Evolutionary conservation across 179 eudicot species (phyloP).

Genomic region (Vitellaria paradoxa): DNA sequence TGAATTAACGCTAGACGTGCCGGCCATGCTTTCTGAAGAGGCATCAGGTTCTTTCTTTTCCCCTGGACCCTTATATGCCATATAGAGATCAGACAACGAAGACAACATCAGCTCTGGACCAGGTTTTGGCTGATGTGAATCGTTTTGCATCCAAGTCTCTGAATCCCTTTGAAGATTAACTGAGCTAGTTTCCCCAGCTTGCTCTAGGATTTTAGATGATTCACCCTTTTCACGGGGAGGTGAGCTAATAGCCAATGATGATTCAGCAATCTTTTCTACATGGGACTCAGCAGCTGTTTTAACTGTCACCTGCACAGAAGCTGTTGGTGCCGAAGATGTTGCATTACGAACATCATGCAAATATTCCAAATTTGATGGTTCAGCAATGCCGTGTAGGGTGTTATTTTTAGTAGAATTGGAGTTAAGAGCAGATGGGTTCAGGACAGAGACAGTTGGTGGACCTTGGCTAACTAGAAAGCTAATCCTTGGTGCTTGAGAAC

Average conservation of each 20-base stretch:
- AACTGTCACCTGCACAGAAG: slow-evolving; percentile 41
- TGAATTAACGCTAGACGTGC: slow-evolving; percentile 16
- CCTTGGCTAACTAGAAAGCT: slow-evolving; percentile 45
- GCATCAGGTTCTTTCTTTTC: slow-evolving; percentile 46
- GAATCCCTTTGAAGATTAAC: slow-evolving; percentile 27
- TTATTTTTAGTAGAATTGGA: slow-evolving; percentile 30
- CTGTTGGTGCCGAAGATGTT: slow-evolving; percentile 24
- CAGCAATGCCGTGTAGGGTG: slow-evolving; percentile 21
- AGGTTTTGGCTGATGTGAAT: slow-evolving; percentile 26
- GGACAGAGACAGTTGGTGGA: slow-evolving; percentile 27
- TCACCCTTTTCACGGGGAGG: slow-evolving; percentile 34
- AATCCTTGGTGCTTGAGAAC: slow-evolving; percentile 37
- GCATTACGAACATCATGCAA: slow-evolving; percentile 27
- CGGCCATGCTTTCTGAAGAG: slow-evolving; percentile 29
- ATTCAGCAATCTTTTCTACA: slow-evolving; percentile 35
- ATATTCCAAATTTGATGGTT: slow-evolving; percentile 28
- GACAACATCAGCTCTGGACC: slow-evolving; percentile 15
- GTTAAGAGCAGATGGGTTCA: slow-evolving; percentile 34
- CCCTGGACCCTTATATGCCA: slow-evolving; percentile 76
- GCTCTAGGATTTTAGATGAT: slow-evolving; percentile 21
- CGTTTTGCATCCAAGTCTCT: slow-evolving; percentile 25
- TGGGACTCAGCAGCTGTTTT: slow-evolving; percentile 41
- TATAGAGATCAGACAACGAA: slow-evolving; percentile 46
- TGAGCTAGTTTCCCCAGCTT: slow-evolving; percentile 30
- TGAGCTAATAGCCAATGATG: slow-evolving; percentile 13